Conservation (phyloP, 2,329 filamentous ascomycete species). For the Cytospora piceae region DNA sequence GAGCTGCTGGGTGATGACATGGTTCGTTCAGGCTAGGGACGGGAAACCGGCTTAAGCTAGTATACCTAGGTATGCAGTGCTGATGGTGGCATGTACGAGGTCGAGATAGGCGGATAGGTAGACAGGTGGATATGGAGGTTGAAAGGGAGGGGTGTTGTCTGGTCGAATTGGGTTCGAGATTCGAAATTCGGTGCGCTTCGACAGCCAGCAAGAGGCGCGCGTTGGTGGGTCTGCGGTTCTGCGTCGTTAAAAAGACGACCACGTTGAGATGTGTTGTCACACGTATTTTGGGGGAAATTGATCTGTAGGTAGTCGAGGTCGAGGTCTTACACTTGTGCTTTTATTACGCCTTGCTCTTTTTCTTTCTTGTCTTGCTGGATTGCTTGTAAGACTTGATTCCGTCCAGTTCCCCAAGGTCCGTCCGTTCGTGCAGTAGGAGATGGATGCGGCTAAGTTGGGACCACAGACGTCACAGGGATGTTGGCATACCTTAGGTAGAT, state of each 20-base stretch:
- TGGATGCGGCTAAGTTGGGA: neutral
- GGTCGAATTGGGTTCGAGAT: slow-evolving; percentile 18
- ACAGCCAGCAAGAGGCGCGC: slow-evolving; percentile 8
- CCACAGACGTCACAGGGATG: slow-evolving; percentile 8
- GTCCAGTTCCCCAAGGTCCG: slow-evolving; percentile 8
- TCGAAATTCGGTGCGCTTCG: slow-evolving; percentile 26
- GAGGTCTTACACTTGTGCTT: neutral
- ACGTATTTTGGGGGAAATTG: slow-evolving; percentile 6
- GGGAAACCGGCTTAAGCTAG: neutral
- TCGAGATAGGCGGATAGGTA: slow-evolving; percentile 11
- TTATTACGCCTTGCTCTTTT: neutral
- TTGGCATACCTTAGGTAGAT: slow-evolving; percentile 14
- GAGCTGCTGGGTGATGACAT: slow-evolving; percentile 65
- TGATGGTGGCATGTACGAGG: slow-evolving; percentile 1
- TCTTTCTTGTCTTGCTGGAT: neutral
- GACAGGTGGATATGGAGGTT: slow-evolving; percentile 8
- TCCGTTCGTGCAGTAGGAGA: neutral
- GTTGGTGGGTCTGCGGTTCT: slow-evolving; percentile 15
- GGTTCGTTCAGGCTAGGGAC: slow-evolving; percentile 31
- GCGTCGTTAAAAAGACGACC: slow-evolving; percentile 10
- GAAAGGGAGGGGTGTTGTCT: slow-evolving; percentile 14
- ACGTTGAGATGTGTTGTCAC: slow-evolving; percentile 7
- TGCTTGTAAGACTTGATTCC: slow-evolving; percentile 2
- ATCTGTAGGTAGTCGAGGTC: neutral
- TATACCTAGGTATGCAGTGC: neutral